A percentile compares a stretch with the other conserved stretches of the same genome.
Evolutionary conservation across 1,284 basidiomycete genomes (phyloP).

Genomic region (Microbotryum intermedium): DNA sequence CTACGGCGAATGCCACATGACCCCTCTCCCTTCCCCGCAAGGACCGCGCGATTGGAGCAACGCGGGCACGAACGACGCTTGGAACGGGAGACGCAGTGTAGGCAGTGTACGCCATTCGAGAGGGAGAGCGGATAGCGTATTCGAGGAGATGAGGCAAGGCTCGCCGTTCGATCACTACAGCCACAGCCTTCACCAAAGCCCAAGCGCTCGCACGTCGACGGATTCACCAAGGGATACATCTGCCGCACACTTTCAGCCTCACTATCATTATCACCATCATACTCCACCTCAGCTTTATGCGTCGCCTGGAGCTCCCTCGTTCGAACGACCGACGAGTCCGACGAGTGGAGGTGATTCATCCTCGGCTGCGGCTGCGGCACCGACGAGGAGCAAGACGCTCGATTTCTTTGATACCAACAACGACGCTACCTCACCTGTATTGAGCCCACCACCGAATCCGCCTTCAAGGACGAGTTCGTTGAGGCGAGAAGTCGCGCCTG

Average conservation of each 20-base stretch:
- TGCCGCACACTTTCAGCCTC: neutral
- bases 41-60: neutral
- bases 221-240: neutral
- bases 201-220: neutral
- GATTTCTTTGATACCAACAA: conserved; percentile 21
- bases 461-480: conserved; percentile 18
- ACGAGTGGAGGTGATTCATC: neutral
- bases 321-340: neutral
- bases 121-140: neutral
- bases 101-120: neutral
- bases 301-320: neutral
- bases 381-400: conserved; percentile 18
- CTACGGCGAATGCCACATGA: conserved; percentile 9
- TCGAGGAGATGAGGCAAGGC: neutral
- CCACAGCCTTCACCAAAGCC: neutral
- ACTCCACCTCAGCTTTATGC: neutral
- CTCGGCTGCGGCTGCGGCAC: neutral
- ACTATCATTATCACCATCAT: neutral
- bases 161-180: neutral
- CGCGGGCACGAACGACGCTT: neutral
- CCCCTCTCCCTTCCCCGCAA: conserved; percentile 17
- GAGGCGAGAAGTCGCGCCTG: neutral
- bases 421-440: neutral
- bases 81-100: neutral
- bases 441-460: conserved; percentile 25